Evolutionary conservation across 2,329 filamentous ascomycete species (phyloP).

Genomic region (Neonectria punicea): DNA sequence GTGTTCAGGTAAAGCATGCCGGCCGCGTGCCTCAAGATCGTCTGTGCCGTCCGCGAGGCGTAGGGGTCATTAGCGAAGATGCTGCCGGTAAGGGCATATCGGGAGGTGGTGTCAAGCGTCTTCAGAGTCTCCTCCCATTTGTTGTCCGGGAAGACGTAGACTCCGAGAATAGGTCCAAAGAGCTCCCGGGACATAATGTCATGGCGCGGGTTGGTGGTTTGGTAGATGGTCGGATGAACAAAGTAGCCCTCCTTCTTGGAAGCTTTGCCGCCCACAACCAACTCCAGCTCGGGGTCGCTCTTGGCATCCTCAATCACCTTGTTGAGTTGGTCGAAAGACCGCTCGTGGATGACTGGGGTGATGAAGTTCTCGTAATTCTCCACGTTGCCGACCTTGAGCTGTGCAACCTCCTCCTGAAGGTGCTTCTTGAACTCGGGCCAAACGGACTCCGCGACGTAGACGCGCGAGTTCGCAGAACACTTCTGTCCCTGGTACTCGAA

Average conservation of each 20-base stretch:
- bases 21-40: constrained; percentile 71
- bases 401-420: constrained; percentile 50
- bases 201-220: constrained; percentile 53
- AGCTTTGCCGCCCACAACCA: constrained; percentile 57
- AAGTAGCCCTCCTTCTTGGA: constrained; percentile 56
- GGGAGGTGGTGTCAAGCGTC: constrained; percentile 30
- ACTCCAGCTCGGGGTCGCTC: constrained; percentile 53
- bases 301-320: constrained; percentile 57
- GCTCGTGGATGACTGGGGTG: constrained; percentile 60
- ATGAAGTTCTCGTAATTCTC: constrained; percentile 53
- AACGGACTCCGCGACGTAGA: constrained; percentile 41
- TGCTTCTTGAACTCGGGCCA: constrained; percentile 39
- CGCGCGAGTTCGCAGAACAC: constrained; percentile 30
- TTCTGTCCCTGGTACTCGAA: constrained; percentile 37
- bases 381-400: constrained; percentile 52
- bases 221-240: constrained; percentile 59
- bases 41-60: constrained; percentile 71
- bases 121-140: constrained; percentile 33
- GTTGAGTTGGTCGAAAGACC: constrained; percentile 52
- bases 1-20: constrained; percentile 76
- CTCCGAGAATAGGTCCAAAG: constrained; percentile 59
- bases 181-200: constrained; percentile 58
- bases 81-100: constrained; percentile 68
- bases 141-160: constrained; percentile 60
- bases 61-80: constrained; percentile 74